Evolutionary conservation across 2,329 filamentous ascomycete genomes (phyloP), one percentile per base, ranked within the genome.

Genomic region (Pseudogymnoascus sp.): DNA sequence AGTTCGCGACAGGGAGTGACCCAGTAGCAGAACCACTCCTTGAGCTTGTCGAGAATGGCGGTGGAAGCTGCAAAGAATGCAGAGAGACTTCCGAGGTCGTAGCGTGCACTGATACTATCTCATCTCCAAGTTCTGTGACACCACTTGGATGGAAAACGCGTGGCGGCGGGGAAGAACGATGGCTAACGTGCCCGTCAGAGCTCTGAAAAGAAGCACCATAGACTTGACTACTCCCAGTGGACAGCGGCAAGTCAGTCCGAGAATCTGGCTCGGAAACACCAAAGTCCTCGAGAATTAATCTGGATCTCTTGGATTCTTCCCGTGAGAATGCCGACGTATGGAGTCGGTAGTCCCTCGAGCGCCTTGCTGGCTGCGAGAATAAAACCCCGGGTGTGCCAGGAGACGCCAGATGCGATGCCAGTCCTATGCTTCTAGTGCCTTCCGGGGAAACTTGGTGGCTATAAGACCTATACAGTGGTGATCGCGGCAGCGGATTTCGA

Each of bases 261-360:
- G 9, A 18, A 30, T 30, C 23, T 12, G 41, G n/a, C 23, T 52
- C 41, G 8, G n/a, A 52, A 52, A 12, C 9, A 30, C 2, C 41
- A 9, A 52, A 52, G 18, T 52, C 23, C 23, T 70, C 69, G 59
- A 68, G 67, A 26, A 66, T 66, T 52, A 64, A 65, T 62, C 67
- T 70, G 13, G 68, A 65, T 61, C 65, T 64, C 59, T 71, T 70
- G 3, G 69, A 70, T 10, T 65, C 66, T 30, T 69, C 68, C 28
- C 67, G 69, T n/a, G 71, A 71, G 60, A 71, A 72, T 55, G 67
- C 72, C 30, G 71, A 68, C 12, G 68, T 71, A 59, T 72, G 71
- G 57, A 69, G 71, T 61, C 69, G 68, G 34, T 71, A 69, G 10
- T 48, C 63, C 12, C 65, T 69, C 13, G 63, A 63, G 12, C 62